Evolutionary conservation across 495 filamentous ascomycete genomes (phyloP).

Genomic region (Hypoxylon cercidicola): DNA sequence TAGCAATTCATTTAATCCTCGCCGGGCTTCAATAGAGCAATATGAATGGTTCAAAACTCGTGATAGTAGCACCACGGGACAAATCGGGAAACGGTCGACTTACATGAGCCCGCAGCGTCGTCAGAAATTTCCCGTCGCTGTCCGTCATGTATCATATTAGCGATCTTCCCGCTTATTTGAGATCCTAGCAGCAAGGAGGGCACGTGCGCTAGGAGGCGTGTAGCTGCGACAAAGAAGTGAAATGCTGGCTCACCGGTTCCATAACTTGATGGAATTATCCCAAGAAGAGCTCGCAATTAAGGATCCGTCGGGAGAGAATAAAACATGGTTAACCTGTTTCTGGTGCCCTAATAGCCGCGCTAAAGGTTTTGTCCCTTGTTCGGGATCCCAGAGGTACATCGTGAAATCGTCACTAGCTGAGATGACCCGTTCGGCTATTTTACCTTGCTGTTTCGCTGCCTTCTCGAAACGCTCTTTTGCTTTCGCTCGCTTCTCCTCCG

Average conservation of each 20-base stretch:
- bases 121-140: conserved; percentile 80
- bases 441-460: conserved; percentile 81
- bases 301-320: conserved; percentile 88
- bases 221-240: conserved; percentile 1
- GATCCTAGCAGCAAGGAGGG: conserved; percentile 2
- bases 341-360: conserved; percentile 92
- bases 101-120: conserved; percentile 86
- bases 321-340: conserved; percentile 95
- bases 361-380: conserved; percentile 79
- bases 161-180: conserved; percentile 1
- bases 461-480: conserved; percentile 88
- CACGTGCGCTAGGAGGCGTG: not conserved
- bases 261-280: conserved; percentile 93
- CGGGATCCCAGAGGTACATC: conserved; percentile 95
- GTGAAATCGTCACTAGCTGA: conserved; percentile 96
- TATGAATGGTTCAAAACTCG: conserved; percentile 2
- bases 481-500: conserved; percentile 76
- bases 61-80: not conserved
- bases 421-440: conserved; percentile 85
- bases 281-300: conserved; percentile 89
- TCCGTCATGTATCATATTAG: conserved; percentile 28
- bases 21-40: not conserved
- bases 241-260: conserved; percentile 69
- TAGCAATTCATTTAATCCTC: conserved; percentile 20
- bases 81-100: conserved; percentile 22